Base-by-base conservation (phyloP, 768 basidiomycete genomes). In the Gloeopeniophorella convolvens region DNA sequence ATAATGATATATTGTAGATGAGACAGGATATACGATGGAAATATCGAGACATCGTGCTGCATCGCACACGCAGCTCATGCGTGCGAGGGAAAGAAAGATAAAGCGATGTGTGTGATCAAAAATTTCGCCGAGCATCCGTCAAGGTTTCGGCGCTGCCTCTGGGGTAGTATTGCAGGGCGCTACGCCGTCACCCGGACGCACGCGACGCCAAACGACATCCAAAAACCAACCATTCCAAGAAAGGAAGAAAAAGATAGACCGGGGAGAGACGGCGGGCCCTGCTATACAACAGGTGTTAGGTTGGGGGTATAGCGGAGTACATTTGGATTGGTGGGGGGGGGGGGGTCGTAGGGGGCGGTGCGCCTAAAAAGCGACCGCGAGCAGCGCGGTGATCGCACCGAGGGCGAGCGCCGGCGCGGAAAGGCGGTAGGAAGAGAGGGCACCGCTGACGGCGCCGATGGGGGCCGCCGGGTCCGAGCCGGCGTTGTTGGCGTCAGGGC, bases 341-440 rank as follows among this genome's bases (percentile, higher is more conserved):
- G 36, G 31, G 20, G 11, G 15, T 26, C 15, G 21, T 30, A 27
- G 2, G 13, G n/a, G 13, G 10, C 21, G 28, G 15, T 13, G 31
- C 15, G 33, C 7, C 42, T 54, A 45, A 20, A 57, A 34, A 10
- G 48, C 42, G 3, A 58, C 26, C 16, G 28, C 26, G 12, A 27
- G 15, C 34, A 21, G 54, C 35, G 3, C 27, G 21, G 2, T 42
- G 27, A 54, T 46, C 20, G 34, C 32, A 23, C 54, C 33, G 16
- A 56, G 26, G 34, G 51, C 26, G 35, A 41, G 23, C 18, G 36
- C 42, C 9, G 16, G 27, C 6, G 41, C 21, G 13, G 36, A 24
- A 5, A 46, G 2, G 23, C 21, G 45, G 43, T 23, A 48, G 5
- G 33, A 5, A 15, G 45, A 32, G 10, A 28, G 30, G 11, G 30